phyloP scores from a whole-genome alignment of 2,329 filamentous ascomycete genomes.

The Eutypella sp. region DNA sequence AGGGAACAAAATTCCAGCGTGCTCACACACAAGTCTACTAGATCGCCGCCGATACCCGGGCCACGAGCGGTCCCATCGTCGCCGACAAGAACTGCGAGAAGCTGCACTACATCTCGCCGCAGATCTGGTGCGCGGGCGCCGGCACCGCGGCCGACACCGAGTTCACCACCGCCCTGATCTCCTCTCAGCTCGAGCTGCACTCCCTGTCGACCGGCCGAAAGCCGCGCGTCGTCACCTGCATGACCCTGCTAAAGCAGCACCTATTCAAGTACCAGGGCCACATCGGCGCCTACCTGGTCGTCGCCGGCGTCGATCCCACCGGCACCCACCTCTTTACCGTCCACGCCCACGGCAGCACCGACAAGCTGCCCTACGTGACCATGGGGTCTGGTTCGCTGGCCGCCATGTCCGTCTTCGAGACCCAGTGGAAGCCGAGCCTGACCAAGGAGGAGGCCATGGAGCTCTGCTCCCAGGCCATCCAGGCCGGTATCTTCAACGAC shows the following conservation, averaged over 20 bases:
- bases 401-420: slow-evolving; percentile 98
- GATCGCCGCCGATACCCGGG: slow-evolving; percentile 98
- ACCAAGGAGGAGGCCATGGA: slow-evolving; percentile 66
- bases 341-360: slow-evolving; percentile 94
- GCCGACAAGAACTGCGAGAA: slow-evolving; percentile 99
- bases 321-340: slow-evolving; percentile 95
- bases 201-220: slow-evolving; percentile 92
- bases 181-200: slow-evolving; percentile 96
- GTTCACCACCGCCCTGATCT: slow-evolving; percentile 98
- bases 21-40: slow-evolving; percentile 29
- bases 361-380: slow-evolving; percentile 98
- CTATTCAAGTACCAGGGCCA: slow-evolving; percentile 97
- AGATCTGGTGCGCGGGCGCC: slow-evolving; percentile 98
- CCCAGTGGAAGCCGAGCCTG: slow-evolving; percentile 79
- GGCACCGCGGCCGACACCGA: slow-evolving; percentile 98
- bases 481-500: slow-evolving; percentile 98
- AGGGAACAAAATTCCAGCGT: too few relatives aligned
- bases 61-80: slow-evolving; percentile 94
- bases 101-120: slow-evolving; percentile 95
- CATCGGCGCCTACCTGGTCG: slow-evolving; percentile 96
- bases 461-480: slow-evolving; percentile 70
- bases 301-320: slow-evolving; percentile 93
- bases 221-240: slow-evolving; percentile 95
- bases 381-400: slow-evolving; percentile 96
- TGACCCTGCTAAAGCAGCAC: slow-evolving; percentile 99